Conservation (phyloP, 78 protist species). For the Dictyostelium purpureum region DNA sequence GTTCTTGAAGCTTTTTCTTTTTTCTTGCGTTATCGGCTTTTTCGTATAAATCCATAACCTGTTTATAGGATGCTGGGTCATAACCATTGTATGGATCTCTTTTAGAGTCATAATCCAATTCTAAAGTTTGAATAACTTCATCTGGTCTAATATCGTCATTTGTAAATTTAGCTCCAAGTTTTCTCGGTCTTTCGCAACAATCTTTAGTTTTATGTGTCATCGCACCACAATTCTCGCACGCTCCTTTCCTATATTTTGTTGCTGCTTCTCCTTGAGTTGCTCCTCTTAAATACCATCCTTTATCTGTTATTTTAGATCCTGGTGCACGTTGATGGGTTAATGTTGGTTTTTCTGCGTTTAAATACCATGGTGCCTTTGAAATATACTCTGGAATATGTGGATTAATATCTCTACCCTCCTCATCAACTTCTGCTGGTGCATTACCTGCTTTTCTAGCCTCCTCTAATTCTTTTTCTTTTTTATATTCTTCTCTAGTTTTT, state of each 20-base stretch:
- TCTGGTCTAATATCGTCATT: slow-evolving; percentile 85
- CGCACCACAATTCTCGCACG: slow-evolving; percentile 99
- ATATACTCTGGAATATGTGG: slow-evolving; percentile 91
- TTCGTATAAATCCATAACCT: slow-evolving; percentile 48
- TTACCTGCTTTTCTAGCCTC: slow-evolving; percentile 92
- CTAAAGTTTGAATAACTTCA: slow-evolving; percentile 77
- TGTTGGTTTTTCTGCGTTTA: slow-evolving; percentile 39
- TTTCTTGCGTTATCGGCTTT: slow-evolving; percentile 64
- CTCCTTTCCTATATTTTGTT: slow-evolving; percentile 95
- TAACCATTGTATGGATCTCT: slow-evolving; percentile 95
- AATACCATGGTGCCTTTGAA: slow-evolving; percentile 94
- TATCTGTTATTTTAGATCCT: slow-evolving; percentile 6
- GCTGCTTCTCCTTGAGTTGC: slow-evolving; percentile 81
- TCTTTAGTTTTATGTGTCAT: slow-evolving; percentile 94
- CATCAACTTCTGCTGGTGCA: slow-evolving; percentile 88
- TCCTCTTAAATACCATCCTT: slow-evolving; percentile 85
- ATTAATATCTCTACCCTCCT: slow-evolving; percentile 89
- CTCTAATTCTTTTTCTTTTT: slow-evolving; percentile 67
- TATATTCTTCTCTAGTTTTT: slow-evolving; percentile 68
- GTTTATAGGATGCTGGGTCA: slow-evolving; percentile 77
- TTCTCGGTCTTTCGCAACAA: slow-evolving; percentile 96
- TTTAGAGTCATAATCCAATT: slow-evolving; percentile 89
- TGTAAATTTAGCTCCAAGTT: slow-evolving; percentile 91
- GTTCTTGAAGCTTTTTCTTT: slow-evolving; percentile 44
- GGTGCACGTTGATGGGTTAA: slow-evolving; percentile 91